phyloP scores from a whole-genome alignment of 2,329 filamentous ascomycete species.

The Colletotrichum limetticola region DNA sequence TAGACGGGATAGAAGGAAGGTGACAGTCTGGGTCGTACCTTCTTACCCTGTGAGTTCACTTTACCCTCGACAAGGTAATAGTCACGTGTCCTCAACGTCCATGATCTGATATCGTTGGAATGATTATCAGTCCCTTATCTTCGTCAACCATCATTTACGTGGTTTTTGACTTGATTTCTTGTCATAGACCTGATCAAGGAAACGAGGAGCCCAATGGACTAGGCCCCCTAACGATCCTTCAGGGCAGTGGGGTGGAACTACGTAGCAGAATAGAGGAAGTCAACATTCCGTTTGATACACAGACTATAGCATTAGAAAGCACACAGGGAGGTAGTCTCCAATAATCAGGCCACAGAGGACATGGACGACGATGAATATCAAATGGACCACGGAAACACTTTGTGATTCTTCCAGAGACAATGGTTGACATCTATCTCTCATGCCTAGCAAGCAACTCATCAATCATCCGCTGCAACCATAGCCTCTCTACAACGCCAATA shows the following conservation, averaged over 20 bases:
- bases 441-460: neutral
- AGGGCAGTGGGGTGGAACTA: too few species aligned
- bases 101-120: neutral
- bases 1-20: neutral
- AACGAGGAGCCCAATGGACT: too few species aligned
- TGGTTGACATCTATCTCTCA: neutral
- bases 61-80: neutral
- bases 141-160: neutral
- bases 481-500: constrained; percentile 6
- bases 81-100: neutral
- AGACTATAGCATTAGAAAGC: too few species aligned
- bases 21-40: neutral
- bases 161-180: too few species aligned
- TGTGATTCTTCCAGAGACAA: neutral
- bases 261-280: neutral
- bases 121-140: neutral
- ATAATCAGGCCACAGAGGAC: neutral
- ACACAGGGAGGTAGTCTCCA: too few species aligned
- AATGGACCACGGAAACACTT: neutral
- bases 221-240: too few species aligned
- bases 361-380: neutral
- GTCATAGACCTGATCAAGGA: too few species aligned
- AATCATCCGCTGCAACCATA: neutral
- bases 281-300: neutral
- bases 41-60: neutral